These are phyloP conservation scores for Lentinus brumalis DNA, from an alignment of 768 basidiomycete species.

Conservation along the genomic window DNA sequence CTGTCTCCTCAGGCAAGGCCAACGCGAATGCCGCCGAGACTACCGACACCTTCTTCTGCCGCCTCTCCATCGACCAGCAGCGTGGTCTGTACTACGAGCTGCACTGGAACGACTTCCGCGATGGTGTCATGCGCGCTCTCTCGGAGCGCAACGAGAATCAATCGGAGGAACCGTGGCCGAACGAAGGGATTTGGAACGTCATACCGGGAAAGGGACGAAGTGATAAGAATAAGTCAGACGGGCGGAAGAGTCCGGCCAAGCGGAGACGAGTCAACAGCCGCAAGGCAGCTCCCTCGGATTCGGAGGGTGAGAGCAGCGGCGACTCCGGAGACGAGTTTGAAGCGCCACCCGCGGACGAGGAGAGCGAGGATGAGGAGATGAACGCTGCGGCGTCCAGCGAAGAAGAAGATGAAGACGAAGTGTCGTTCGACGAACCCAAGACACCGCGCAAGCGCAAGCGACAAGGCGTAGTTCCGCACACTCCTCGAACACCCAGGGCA, in stretches of 20 bases:
- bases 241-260: conserved; percentile 12
- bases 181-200: conserved; percentile 22
- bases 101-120: conserved; percentile 55
- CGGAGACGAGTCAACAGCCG: conserved; percentile 11
- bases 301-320: conserved; percentile 2
- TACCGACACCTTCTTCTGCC: conserved; percentile 33
- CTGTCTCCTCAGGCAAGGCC: not conserved
- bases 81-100: conserved; percentile 66
- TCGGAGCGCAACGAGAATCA: not conserved
- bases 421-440: conserved; percentile 33
- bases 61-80: conserved; percentile 55
- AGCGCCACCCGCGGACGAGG: not conserved
- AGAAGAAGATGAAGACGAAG: conserved; percentile 9
- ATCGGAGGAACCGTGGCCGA: not conserved
- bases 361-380: not conserved
- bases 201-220: not conserved
- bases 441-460: conserved; percentile 63
- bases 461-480: conserved; percentile 16
- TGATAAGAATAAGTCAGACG: not conserved
- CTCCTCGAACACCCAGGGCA: conserved; percentile 16
- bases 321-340: conserved; percentile 19
- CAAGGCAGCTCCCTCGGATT: conserved; percentile 6
- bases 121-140: conserved; percentile 36
- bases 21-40: not conserved
- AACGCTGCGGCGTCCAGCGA: not conserved